Conservation (phyloP, 148 eudicot species). For the Cornus controversa region DNA sequence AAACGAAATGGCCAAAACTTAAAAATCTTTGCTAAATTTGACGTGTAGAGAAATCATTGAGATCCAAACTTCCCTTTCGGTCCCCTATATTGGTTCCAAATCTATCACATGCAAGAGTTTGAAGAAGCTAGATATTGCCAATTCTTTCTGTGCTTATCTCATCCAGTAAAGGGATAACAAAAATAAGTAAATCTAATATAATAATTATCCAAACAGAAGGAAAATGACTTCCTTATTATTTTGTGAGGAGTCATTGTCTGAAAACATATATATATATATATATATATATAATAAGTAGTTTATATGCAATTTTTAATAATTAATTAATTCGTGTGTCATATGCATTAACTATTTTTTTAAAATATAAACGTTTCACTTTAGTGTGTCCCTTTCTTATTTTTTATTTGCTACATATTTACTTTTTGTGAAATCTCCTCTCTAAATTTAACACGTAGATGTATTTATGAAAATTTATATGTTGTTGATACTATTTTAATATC, state of each 20-base stretch:
- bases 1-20: not conserved
- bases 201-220: not conserved
- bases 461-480: too few species aligned
- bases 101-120: not conserved
- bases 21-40: not conserved
- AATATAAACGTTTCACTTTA: too few species aligned
- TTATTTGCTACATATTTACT: too few species aligned
- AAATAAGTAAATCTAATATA: not conserved
- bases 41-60: not conserved
- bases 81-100: slow-evolving; percentile 6
- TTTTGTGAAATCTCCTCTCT: too few species aligned
- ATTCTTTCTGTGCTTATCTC: not conserved
- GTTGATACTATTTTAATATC: too few species aligned
- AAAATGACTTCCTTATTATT: not conserved
- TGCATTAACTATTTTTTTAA: too few species aligned
- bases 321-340: too few species aligned
- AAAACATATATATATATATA: not conserved
- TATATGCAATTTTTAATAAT: too few species aligned
- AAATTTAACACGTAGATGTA: too few species aligned
- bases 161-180: not conserved
- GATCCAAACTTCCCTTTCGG: not conserved
- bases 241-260: slow-evolving; percentile 2
- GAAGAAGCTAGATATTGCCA: not conserved
- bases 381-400: too few species aligned
- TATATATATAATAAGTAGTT: too few species aligned